Conservation (phyloP, 768 basidiomycete species). For the Xanthoconium purpureum region DNA sequence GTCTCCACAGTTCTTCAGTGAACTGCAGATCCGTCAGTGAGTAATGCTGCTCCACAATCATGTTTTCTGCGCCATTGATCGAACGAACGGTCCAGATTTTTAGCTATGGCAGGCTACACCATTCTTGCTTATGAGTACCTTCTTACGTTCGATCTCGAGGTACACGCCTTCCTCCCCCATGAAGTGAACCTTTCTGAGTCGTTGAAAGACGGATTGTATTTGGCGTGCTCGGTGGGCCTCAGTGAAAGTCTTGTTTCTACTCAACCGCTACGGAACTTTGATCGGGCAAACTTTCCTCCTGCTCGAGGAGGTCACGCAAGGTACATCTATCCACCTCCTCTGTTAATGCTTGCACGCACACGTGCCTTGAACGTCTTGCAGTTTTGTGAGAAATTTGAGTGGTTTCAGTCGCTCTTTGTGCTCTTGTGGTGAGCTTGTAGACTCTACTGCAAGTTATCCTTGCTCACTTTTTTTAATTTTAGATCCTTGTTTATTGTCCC, state of each 20-base stretch:
- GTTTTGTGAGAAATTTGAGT: slow-evolving; percentile 10
- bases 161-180: neutral
- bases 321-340: neutral
- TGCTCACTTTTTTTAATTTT: neutral
- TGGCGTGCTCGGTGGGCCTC: slow-evolving; percentile 11
- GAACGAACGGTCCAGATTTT: neutral
- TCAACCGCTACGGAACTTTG: slow-evolving; percentile 20
- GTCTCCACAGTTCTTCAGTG: neutral
- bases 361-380: neutral
- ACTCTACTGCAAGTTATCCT: neutral
- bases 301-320: slow-evolving; percentile 13
- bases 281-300: slow-evolving; percentile 3
- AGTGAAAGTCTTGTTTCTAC: slow-evolving; percentile 13
- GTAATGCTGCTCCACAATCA: neutral
- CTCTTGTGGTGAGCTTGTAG: slow-evolving; percentile 5
- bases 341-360: neutral
- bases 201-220: slow-evolving; percentile 3
- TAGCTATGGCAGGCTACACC: slow-evolving; percentile 5
- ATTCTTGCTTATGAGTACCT: slow-evolving; percentile 17
- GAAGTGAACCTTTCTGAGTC: neutral
- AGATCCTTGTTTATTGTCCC: no score
- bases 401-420: neutral
- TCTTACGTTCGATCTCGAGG: slow-evolving; percentile 17
- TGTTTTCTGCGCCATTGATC: neutral
- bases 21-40: slow-evolving; percentile 1